Evolutionary conservation across 192 early-diverging fungal genomes (phyloP).

Genomic region (Entrophospora sp.): DNA sequence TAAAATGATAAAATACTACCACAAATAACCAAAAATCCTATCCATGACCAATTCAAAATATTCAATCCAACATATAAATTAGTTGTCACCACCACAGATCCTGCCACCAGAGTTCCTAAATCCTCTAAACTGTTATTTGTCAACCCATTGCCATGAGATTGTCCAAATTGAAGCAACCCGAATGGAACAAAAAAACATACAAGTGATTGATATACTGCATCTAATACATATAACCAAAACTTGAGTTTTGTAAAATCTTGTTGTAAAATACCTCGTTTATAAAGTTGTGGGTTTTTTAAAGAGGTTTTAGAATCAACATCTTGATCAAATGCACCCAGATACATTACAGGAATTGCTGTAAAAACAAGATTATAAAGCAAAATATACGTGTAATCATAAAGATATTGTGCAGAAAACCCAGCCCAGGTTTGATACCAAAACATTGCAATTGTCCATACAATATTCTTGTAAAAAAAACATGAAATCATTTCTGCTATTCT

Average conservation of each 20-base stretch:
- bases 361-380: slow-evolving; percentile 80
- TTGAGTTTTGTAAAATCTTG: slow-evolving; percentile 61
- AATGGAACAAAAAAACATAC: slow-evolving; percentile 60
- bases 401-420: slow-evolving; percentile 67
- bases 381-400: slow-evolving; percentile 83
- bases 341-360: slow-evolving; percentile 72
- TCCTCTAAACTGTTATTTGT: slow-evolving; percentile 47
- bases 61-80: no score
- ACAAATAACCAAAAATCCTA: slow-evolving; percentile 44
- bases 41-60: slow-evolving; percentile 66
- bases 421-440: slow-evolving; percentile 84
- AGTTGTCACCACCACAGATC: slow-evolving; percentile 59
- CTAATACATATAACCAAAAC: slow-evolving; percentile 65
- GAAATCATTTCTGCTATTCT: no score
- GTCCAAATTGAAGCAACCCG: slow-evolving; percentile 38
- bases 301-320: slow-evolving; percentile 62
- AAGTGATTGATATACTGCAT: slow-evolving; percentile 63
- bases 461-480: no score
- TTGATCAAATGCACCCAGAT: slow-evolving; percentile 71
- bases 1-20: slow-evolving; percentile 30
- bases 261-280: slow-evolving; percentile 60
- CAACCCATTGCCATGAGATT: slow-evolving; percentile 31
- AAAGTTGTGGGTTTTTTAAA: slow-evolving; percentile 67
- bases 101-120: slow-evolving; percentile 65
- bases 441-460: no score